These are phyloP conservation scores for Mychonastes homosphaera DNA, from an alignment of 139 green algal species.

Conservation along the genomic window DNA sequence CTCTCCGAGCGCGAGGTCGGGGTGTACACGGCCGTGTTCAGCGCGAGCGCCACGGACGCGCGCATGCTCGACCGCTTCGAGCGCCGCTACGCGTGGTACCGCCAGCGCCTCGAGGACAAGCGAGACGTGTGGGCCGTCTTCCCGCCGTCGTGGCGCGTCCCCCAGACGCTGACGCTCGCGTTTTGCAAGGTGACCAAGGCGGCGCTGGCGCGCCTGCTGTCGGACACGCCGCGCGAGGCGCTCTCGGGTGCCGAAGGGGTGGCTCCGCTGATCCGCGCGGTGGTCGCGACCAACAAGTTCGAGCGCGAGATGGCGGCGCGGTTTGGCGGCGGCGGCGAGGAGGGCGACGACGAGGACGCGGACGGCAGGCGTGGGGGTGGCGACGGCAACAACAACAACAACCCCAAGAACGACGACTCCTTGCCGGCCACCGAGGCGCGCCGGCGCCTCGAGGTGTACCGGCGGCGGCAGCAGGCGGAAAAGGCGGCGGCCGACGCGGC, in stretches of 20 bases:
- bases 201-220: constrained; percentile 14
- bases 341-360: constrained; percentile 17
- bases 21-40: constrained; percentile 81
- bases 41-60: constrained; percentile 50
- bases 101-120: constrained; percentile 36
- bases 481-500: constrained; percentile 16
- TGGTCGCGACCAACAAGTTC: constrained; percentile 94
- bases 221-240: constrained; percentile 16
- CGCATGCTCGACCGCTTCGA: constrained; percentile 80
- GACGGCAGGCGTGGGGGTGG: too few species aligned
- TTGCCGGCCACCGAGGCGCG: constrained; percentile 34
- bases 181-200: constrained; percentile 90
- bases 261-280: constrained; percentile 66
- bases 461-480: constrained; percentile 24
- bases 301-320: constrained; percentile 79
- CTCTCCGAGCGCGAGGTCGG: constrained; percentile 78
- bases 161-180: constrained; percentile 72
- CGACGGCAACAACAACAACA: too few species aligned
- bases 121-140: constrained; percentile 79
- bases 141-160: constrained; percentile 73
- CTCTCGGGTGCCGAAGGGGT: constrained; percentile 54
- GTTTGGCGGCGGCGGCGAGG: constrained; percentile 48
- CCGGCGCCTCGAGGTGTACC: constrained; percentile 32
- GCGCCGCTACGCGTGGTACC: constrained; percentile 78
- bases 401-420: constrained; percentile 25